Evolutionary conservation across 1,284 basidiomycete genomes (phyloP), one percentile per base, ranked within the genome.

Genomic region (Naganishia liquefaciens): DNA sequence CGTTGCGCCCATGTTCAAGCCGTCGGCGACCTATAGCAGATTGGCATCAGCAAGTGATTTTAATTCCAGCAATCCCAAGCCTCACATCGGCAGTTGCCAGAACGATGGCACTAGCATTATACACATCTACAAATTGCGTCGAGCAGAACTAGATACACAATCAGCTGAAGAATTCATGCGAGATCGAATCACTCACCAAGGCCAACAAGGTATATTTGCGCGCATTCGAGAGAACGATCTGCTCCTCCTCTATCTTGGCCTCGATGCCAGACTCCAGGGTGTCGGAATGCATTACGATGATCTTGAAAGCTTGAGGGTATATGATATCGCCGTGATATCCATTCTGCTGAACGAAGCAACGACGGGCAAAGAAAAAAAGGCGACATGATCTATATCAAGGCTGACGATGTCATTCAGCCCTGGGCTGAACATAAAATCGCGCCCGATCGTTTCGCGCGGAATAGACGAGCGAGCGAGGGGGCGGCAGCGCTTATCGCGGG

Each of bases 41-140:
- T 11, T 2, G 25, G 15, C 23, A 28, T 62, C 23, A 62, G 60
- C 54, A 23, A n/a, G 0, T 33, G 5, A 0, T 3, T 5, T 1
- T 15, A 10, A 30, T 3, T 21, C 13, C 10, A 33, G 33, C 11
- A 3, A 7, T 13, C 2, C 28, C 17, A 11, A 21, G 19, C n/a
- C 60, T 17, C 6, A 62, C 58, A n/a, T 47, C 37, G 6, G 63
- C 50, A 4, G 55, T 65, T 11, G 63, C 63, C 6, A 65, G 55
- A 1, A 65, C 63, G 42, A 65, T 50, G 3, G 63, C 63, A n/a
- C 49, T 53, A 2, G 63, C 63, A 42, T 65, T 65, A 21, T 65
- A 65, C 9, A 65, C 63, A 17, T 65, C 63, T 23, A 65, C 50
- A 42, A 65, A 65, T 47, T 65, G 63, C 21, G 55, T 58, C 25